Evolutionary conservation across 1,284 basidiomycete genomes (phyloP).

Genomic region (Malassezia equina): DNA sequence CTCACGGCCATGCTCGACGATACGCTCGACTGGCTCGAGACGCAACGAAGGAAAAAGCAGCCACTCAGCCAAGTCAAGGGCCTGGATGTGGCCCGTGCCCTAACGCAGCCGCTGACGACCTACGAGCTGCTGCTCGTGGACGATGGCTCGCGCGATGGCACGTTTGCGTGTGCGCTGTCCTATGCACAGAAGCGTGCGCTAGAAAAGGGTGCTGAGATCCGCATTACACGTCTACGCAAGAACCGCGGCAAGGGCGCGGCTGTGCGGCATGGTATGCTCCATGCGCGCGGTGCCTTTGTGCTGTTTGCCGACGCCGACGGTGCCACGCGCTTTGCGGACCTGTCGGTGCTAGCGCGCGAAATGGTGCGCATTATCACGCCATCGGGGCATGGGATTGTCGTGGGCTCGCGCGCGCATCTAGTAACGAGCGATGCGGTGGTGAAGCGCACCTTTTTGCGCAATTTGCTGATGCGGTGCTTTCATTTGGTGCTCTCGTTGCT

Average conservation of each 20-base stretch:
- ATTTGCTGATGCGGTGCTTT: constrained; percentile 81
- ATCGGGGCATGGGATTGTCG: constrained; percentile 58
- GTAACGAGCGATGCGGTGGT: constrained; percentile 87
- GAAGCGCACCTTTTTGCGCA: constrained; percentile 74
- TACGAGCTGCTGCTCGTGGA: constrained; percentile 75
- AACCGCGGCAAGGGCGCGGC: constrained; percentile 88
- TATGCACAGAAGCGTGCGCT: constrained; percentile 56
- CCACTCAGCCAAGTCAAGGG: constrained; percentile 15
- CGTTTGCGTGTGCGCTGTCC: constrained; percentile 58
- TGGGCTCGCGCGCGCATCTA: constrained; percentile 77
- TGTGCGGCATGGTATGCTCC: constrained; percentile 65
- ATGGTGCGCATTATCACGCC: constrained; percentile 51
- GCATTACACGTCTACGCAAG: constrained; percentile 64
- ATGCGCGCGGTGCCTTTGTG: constrained; percentile 64
- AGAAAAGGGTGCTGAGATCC: constrained; percentile 53
- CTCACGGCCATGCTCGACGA: constrained; percentile 70
- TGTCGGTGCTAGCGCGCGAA: constrained; percentile 62
- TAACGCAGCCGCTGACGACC: constrained; percentile 14
- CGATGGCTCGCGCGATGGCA: constrained; percentile 73
- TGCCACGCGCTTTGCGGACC: constrained; percentile 71
- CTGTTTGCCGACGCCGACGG: constrained; percentile 90
- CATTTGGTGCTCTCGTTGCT: constrained; percentile 53
- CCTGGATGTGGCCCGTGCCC: constrained; percentile 1
- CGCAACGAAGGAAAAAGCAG: constrained; percentile 26
- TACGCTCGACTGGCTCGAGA: constrained; percentile 54